These are phyloP conservation scores for Trichomonas tenax DNA, from an alignment of 208 protist species.

Conservation along the genomic window DNA sequence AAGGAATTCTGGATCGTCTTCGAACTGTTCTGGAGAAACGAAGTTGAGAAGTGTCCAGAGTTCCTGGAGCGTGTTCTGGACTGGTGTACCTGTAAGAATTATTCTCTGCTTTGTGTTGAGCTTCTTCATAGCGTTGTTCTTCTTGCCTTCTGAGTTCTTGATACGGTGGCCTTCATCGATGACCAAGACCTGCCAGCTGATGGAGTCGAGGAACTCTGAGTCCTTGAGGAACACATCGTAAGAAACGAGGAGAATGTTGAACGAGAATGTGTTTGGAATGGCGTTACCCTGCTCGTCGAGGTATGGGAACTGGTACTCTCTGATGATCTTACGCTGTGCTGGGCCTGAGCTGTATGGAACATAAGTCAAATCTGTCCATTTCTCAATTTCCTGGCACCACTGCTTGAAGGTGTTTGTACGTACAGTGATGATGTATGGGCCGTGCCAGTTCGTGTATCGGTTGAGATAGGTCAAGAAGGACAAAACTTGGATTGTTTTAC, in stretches of 20 bases:
- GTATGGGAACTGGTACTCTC: neutral
- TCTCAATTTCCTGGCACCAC: conserved; percentile 23
- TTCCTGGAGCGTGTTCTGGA: conserved; percentile 49
- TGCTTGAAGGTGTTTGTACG: neutral
- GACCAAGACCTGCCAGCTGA: conserved; percentile 50
- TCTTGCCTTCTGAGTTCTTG: conserved; percentile 37
- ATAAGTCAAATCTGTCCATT: conserved; percentile 10
- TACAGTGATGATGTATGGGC: conserved; percentile 11
- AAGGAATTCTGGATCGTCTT: conserved; percentile 37
- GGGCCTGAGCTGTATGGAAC: conserved; percentile 8
- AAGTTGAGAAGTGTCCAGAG: conserved; percentile 64
- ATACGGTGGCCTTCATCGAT: conserved; percentile 56
- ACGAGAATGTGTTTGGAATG: neutral
- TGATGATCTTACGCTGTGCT: neutral
- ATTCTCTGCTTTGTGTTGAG: neutral
- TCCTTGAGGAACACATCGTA: neutral
- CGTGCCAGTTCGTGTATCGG: neutral
- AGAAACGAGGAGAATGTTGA: neutral
- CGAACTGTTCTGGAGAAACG: conserved; percentile 55
- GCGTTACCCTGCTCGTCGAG: neutral
- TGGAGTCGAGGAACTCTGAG: conserved; percentile 23
- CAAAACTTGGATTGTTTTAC: conserved; percentile 22
- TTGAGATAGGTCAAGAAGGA: conserved; percentile 13
- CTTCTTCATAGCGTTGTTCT: neutral
- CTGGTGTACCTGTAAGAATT: conserved; percentile 50